Evolutionary conservation across 2,329 filamentous ascomycete genomes (phyloP).

Genomic region (Monosporascus sp.): DNA sequence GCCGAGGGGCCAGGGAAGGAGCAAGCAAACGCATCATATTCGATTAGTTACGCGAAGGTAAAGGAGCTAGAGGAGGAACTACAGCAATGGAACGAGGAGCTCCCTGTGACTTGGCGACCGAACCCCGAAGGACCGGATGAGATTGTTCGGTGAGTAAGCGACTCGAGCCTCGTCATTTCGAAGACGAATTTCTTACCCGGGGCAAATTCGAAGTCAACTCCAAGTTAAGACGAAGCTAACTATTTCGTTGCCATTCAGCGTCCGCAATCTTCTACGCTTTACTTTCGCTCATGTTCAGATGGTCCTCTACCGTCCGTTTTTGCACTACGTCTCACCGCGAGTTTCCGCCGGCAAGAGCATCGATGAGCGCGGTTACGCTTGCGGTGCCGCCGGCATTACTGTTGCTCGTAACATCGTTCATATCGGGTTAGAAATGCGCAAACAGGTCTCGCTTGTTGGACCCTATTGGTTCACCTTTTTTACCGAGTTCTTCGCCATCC

Average conservation of each 20-base stretch:
- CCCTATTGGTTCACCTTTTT: constrained; percentile 86
- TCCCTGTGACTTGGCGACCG: constrained; percentile 74
- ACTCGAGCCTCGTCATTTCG: too few relatives aligned
- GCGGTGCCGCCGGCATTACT: constrained; percentile 56
- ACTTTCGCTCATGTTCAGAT: constrained; percentile 81
- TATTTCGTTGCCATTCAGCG: constrained; percentile 31
- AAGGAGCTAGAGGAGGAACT: constrained; percentile 61
- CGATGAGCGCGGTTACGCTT: constrained; percentile 76
- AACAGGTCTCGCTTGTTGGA: constrained; percentile 68
- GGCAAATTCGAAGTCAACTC: too few relatives aligned
- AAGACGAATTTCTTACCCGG: too few relatives aligned
- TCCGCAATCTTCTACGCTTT: constrained; percentile 72
- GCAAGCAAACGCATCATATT: constrained; percentile 46
- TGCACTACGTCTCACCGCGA: constrained; percentile 73
- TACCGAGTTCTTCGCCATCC: constrained; percentile 75
- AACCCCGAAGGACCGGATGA: constrained; percentile 71
- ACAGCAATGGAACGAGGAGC: constrained; percentile 55
- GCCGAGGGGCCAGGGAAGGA: constrained; percentile 30
- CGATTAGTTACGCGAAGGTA: constrained; percentile 59
- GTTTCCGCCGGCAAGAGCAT: constrained; percentile 50
- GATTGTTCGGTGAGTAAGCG: constrained; percentile 61
- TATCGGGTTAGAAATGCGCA: constrained; percentile 72
- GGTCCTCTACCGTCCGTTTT: constrained; percentile 75
- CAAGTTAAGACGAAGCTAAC: neutral
- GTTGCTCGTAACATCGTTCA: constrained; percentile 71